Base-by-base conservation (phyloP, 345 rosid genomes). In the Orychophragmus violaceus region DNA sequence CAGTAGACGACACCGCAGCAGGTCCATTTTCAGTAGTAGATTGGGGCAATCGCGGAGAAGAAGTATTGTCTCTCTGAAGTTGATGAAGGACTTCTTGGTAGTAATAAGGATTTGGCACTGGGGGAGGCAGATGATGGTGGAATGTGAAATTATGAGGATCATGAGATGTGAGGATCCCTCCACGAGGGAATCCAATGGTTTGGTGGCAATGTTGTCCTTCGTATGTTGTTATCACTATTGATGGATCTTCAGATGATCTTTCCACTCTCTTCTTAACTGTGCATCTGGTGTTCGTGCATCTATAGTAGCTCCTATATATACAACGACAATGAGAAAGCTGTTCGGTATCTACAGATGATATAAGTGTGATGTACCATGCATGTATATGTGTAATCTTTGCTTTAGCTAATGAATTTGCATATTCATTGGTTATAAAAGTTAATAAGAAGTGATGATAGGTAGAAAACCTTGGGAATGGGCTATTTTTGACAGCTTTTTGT, bases 191-290 rank as follows among this genome's bases (percentile, higher is more conserved):
- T 33, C 96, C 94, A 27, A 83, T 75, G 6, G 89, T 83, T 5
- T 87, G 98, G 64, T 93, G 98, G 51, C 96, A 90, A 74, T 93
- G 98, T 66, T 93, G 98, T 55, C 98, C 98, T 81, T 93, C 98
- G 52, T 93, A 93, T 28, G 98, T 93, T 12, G 98, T 93, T 37
- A 93, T 88, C 32, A 93, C 97, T 24, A 74, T 59, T 1, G 91
- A 61, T 33, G 96, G 87, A 77, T 93, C 97, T 37, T 90, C 91
- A 1, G 86, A 86, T 16, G 97, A 93, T 21, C 98, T 74, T 72
- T 93, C 98, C 44, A 93, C 98, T 76, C 98, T 83, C 79, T 93
- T 93, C 81, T 93, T 93, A 69, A 93, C 98, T 0, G 87, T 93
- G 70, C 98, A 93, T 78, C 84, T 82, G 78, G 82, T 81, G 37